These are phyloP conservation scores for Alternaria burnsii DNA, from an alignment of 2,329 filamentous ascomycete species.

Conservation along the genomic window DNA sequence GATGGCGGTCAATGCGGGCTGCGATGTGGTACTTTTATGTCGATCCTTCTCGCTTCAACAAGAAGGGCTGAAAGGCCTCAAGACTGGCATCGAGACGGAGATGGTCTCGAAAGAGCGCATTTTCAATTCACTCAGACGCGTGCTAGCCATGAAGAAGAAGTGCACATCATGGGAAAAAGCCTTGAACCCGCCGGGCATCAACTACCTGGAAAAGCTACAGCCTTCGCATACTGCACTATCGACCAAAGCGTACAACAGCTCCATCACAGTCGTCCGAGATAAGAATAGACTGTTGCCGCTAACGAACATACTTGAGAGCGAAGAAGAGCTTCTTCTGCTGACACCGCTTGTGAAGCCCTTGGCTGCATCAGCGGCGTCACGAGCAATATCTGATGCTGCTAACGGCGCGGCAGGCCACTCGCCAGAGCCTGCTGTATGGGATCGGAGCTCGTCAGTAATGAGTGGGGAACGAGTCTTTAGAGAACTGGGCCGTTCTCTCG, in stretches of 20 bases:
- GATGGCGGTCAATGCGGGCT: slow-evolving; percentile 96
- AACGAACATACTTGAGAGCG: slow-evolving; percentile 79
- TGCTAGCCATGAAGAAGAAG: slow-evolving; percentile 80
- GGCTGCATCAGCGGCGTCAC: slow-evolving; percentile 86
- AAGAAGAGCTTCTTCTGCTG: slow-evolving; percentile 87
- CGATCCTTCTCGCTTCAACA: slow-evolving; percentile 87
- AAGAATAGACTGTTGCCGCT: slow-evolving; percentile 85
- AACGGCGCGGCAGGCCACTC: slow-evolving; percentile 59
- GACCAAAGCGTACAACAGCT: slow-evolving; percentile 86
- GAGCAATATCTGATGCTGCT: slow-evolving; percentile 70
- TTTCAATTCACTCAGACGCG: slow-evolving; percentile 78
- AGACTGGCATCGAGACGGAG: slow-evolving; percentile 87
- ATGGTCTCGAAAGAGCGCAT: slow-evolving; percentile 85
- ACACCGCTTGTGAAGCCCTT: slow-evolving; percentile 91
- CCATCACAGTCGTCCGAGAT: slow-evolving; percentile 91
- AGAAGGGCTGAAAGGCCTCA: slow-evolving; percentile 89
- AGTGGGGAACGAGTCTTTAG: slow-evolving; percentile 93
- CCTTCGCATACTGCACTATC: slow-evolving; percentile 83
- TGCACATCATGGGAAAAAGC: slow-evolving; percentile 93
- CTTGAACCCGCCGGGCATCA: slow-evolving; percentile 82
- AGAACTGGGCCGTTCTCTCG: slow-evolving; percentile 86
- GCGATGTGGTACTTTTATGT: slow-evolving; percentile 88
- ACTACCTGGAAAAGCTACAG: slow-evolving; percentile 80
- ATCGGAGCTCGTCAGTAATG: slow-evolving; percentile 73
- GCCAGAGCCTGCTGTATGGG: slow-evolving; percentile 64